phyloP scores from a whole-genome alignment of 2,329 filamentous ascomycete species.

The Podosphaera xanthii region DNA sequence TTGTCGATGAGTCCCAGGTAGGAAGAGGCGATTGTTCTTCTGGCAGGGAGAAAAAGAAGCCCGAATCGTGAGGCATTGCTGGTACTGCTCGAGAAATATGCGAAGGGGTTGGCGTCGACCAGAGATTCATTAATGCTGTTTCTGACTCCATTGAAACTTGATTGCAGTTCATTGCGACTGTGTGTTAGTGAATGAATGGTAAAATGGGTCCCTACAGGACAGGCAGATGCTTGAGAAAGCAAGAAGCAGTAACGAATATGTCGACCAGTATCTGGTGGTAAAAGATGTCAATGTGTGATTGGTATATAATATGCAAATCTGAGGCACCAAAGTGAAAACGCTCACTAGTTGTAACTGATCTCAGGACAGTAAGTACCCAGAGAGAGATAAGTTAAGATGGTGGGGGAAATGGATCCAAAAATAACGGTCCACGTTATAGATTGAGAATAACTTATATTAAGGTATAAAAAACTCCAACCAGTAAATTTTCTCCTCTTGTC shows the following conservation, averaged over 20 bases:
- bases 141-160: slow-evolving; percentile 27
- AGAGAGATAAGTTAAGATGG: neutral
- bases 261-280: neutral
- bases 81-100: slow-evolving; percentile 26
- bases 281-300: neutral
- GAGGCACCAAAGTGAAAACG: neutral
- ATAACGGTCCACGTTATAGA: neutral
- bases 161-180: slow-evolving; percentile 26
- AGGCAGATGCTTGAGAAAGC: neutral
- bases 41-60: slow-evolving; percentile 33
- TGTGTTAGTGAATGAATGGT: neutral
- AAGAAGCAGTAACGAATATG: neutral
- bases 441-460: neutral
- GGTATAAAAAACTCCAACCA: neutral
- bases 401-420: neutral
- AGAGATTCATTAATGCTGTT: slow-evolving; percentile 24
- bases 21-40: slow-evolving; percentile 29
- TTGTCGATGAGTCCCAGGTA: slow-evolving; percentile 32
- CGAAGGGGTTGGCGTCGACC: slow-evolving; percentile 30
- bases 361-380: neutral
- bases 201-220: neutral
- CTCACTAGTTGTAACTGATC: neutral
- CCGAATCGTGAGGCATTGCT: slow-evolving; percentile 33
- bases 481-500: neutral
- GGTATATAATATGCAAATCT: neutral